These are phyloP conservation scores for Fusarium kyushuense DNA, from an alignment of 2,329 filamentous ascomycete genomes.

Conservation along the genomic window DNA sequence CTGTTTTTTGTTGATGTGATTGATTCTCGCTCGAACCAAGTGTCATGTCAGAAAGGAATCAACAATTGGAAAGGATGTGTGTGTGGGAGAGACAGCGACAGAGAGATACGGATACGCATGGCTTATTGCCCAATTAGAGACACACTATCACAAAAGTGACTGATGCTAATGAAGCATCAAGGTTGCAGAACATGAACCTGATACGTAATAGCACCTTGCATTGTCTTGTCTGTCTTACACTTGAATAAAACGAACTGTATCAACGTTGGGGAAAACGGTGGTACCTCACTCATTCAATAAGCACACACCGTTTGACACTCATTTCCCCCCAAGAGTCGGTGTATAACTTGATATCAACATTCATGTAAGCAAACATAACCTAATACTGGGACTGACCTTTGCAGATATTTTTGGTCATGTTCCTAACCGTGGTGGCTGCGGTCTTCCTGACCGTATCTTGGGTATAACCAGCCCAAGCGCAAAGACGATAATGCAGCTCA, in stretches of 20 bases:
- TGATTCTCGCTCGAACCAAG: not conserved
- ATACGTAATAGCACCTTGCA: slow-evolving; percentile 28
- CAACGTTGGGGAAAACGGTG: slow-evolving; percentile 27
- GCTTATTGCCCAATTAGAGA: slow-evolving; percentile 24
- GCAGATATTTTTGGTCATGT: not conserved
- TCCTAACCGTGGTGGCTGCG: slow-evolving; percentile 12
- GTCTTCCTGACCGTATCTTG: slow-evolving; percentile 36
- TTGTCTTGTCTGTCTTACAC: slow-evolving; percentile 13
- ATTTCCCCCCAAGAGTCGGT: slow-evolving; percentile 33
- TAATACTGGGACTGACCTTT: not conserved
- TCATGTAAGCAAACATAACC: not conserved
- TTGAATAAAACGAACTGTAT: slow-evolving; percentile 6
- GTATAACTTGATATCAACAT: slow-evolving; percentile 3
- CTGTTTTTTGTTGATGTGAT: slow-evolving; percentile 10
- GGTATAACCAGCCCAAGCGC: slow-evolving; percentile 10
- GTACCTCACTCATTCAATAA: slow-evolving; percentile 3
- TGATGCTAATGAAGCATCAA: slow-evolving; percentile 26
- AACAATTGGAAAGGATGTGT: slow-evolving; percentile 8
- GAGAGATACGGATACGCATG: slow-evolving; percentile 18
- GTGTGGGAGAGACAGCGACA: not conserved
- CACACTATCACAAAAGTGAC: slow-evolving; percentile 16
- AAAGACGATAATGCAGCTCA: slow-evolving; percentile 31
- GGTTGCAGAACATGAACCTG: slow-evolving; percentile 14
- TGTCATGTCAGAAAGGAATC: slow-evolving; percentile 16
- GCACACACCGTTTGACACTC: slow-evolving; percentile 23